phyloP scores from a whole-genome alignment of 2,329 filamentous ascomycete species.

The Hawksworthiomyces lignivorus region DNA sequence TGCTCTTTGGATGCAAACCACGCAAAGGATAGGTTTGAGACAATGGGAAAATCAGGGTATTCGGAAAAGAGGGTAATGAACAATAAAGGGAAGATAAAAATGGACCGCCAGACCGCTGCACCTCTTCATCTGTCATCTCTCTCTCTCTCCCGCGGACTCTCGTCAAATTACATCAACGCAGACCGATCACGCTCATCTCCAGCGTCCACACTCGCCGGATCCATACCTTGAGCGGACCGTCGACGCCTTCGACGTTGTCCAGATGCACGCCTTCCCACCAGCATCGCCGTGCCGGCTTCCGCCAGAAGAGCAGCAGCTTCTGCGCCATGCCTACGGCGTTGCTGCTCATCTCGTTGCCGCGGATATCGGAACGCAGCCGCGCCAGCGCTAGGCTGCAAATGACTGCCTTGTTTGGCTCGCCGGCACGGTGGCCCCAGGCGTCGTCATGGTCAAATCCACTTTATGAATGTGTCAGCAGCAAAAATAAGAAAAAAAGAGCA shows the following conservation, averaged over 20 bases:
- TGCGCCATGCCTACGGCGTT: conserved; percentile 96
- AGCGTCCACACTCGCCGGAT: conserved; percentile 96
- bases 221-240: conserved; percentile 94
- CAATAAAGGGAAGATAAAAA: background rate
- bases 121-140: too few relatives aligned
- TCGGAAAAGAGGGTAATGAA: background rate
- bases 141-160: too few relatives aligned
- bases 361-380: conserved; percentile 84
- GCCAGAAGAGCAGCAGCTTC: conserved; percentile 95
- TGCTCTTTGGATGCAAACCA: too few relatives aligned
- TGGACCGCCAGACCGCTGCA: too few relatives aligned
- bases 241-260: conserved; percentile 78
- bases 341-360: conserved; percentile 65
- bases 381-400: conserved; percentile 95
- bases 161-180: conserved; percentile 57
- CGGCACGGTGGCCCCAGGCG: conserved; percentile 91
- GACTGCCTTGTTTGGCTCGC: conserved; percentile 95
- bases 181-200: conserved; percentile 91
- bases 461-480: conserved; percentile 11
- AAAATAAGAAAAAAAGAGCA: conserved; percentile 12
- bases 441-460: conserved; percentile 97
- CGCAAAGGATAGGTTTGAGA: too few relatives aligned
- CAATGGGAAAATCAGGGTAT: background rate
- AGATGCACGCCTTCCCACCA: conserved; percentile 99
- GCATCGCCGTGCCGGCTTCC: conserved; percentile 89